Evolutionary conservation across 2,329 filamentous ascomycete genomes (phyloP), one percentile per base, ranked within the genome.

Genomic region (Aureobasidium namibiae): DNA sequence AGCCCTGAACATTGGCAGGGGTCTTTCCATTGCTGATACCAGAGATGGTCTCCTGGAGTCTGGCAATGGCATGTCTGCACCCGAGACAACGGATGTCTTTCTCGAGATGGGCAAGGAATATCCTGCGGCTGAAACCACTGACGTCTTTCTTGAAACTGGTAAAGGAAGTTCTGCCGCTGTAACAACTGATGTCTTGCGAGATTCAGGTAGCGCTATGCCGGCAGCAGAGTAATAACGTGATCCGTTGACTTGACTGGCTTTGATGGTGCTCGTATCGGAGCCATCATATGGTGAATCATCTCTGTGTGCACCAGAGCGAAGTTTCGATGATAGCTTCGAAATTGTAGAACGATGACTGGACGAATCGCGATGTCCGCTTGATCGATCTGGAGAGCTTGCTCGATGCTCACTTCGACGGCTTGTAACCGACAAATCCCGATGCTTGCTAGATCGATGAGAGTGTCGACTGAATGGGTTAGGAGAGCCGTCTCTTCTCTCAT

Each of bases 241-340:
- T 3, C 41, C 21, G 14, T 56, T 45, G 21, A 26, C 11, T 7
- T 26, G 45, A 10, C 56, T 52, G 3, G 57, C 45, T 59, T 69
- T 69, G 62, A 67, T 63, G n/a, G 66, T 69, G 60, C 64, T 67
- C 11, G 63, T 66, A 1, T 66, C 66, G 11, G 67, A 68, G 10
- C 63, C 57, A n/a, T 61, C 56, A 7, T 60, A 61, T 14, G 61
- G 33, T 8, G 57, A 60, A 10, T 2, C 4, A 21, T 53, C 57
- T 39, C 57, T 50, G 46, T 54, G 36, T 3, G 14, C 16, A 36
- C n/a, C 36, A 29, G 45, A 38, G n/a, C n/a, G 33, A 34, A 49
- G 56, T n/a, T 31, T 58, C 10, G 56, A 29, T 3, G 44, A 34
- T 5, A 18, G 23, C 13, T 21, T 56, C 14, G 52, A 56, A 6